phyloP scores from a whole-genome alignment of 2,329 filamentous ascomycete genomes.

The Diaporthe citriasiana region DNA sequence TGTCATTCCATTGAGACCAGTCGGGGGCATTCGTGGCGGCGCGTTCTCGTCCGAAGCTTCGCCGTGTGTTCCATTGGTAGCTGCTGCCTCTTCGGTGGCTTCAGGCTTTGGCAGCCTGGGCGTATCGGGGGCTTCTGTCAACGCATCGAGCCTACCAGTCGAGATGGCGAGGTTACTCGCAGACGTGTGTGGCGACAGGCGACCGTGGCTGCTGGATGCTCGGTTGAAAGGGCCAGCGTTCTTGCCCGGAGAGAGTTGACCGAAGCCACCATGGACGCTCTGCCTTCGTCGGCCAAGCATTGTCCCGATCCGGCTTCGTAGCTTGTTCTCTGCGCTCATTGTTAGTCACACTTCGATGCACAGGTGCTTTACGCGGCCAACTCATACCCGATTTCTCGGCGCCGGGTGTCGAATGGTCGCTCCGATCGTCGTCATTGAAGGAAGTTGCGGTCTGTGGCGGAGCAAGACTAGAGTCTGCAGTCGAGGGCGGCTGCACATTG shows the following conservation, averaged over 20 bases:
- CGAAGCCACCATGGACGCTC: constrained; percentile 75
- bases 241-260: constrained; percentile 69
- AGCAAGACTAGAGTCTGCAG: constrained; percentile 40
- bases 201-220: constrained; percentile 74
- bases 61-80: constrained; percentile 43
- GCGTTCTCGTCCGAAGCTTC: constrained; percentile 44
- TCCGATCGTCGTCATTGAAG: constrained; percentile 56
- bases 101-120: constrained; percentile 48
- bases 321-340: constrained; percentile 63
- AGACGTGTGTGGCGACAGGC: constrained; percentile 70
- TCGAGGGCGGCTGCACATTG: constrained; percentile 45
- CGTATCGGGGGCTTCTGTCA: constrained; percentile 69
- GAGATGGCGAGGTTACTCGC: constrained; percentile 71
- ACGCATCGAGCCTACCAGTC: constrained; percentile 66
- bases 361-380: background rate
- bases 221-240: constrained; percentile 70
- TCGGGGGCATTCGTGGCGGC: constrained; percentile 46
- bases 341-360: constrained; percentile 46
- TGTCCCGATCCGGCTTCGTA: constrained; percentile 76
- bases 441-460: constrained; percentile 35
- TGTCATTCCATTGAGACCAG: constrained; percentile 63
- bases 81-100: constrained; percentile 24
- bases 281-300: constrained; percentile 77
- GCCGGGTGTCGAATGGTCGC: constrained; percentile 61
- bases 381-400: constrained; percentile 54